Conservation (phyloP, 768 basidiomycete species). For the Xerocomellus intermedius region DNA sequence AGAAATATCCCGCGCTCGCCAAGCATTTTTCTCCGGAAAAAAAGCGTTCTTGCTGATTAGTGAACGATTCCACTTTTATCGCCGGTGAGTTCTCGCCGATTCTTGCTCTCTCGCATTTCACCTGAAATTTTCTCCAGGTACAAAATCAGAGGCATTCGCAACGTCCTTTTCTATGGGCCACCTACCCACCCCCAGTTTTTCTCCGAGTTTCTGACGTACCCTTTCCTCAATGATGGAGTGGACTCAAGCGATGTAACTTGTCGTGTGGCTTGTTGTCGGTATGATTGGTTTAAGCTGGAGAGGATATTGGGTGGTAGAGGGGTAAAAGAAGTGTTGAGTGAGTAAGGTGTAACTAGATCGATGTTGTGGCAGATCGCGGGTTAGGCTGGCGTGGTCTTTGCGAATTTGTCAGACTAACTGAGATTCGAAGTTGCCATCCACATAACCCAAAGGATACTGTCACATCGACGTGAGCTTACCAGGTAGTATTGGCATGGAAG, state of each 20-base stretch:
- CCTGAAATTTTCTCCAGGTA: slow-evolving; percentile 52
- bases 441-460: not conserved
- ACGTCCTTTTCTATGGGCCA: slow-evolving; percentile 89
- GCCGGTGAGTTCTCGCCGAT: slow-evolving; percentile 48
- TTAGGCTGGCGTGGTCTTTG: not conserved
- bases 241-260: slow-evolving; percentile 84
- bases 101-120: not conserved
- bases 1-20: slow-evolving; percentile 91
- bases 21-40: slow-evolving; percentile 87
- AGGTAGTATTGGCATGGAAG: too few species aligned
- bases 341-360: not conserved
- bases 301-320: slow-evolving; percentile 50
- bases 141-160: slow-evolving; percentile 89
- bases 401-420: not conserved
- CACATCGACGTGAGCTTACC: too few species aligned
- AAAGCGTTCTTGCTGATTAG: slow-evolving; percentile 87
- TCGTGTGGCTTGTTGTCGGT: slow-evolving; percentile 80
- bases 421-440: too few species aligned
- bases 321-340: slow-evolving; percentile 15
- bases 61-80: slow-evolving; percentile 99
- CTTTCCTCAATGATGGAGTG: slow-evolving; percentile 89
- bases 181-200: slow-evolving; percentile 93
- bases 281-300: slow-evolving; percentile 86
- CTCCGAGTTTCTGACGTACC: slow-evolving; percentile 83
- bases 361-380: not conserved